phyloP scores from a whole-genome alignment of 2,329 filamentous ascomycete species.

The Coniochaeta sp. region DNA sequence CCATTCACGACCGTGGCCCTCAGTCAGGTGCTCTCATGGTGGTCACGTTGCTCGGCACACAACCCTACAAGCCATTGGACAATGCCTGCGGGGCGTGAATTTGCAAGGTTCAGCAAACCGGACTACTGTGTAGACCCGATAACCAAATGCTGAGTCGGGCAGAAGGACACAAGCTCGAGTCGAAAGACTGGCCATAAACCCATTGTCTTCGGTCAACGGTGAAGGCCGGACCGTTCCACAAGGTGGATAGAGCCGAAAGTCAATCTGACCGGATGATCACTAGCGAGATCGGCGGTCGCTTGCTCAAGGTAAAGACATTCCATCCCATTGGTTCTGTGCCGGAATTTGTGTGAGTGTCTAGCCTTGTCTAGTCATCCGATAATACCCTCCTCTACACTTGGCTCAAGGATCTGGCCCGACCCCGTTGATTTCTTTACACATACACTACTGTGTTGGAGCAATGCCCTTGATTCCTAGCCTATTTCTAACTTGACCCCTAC shows the following conservation, averaged over 20 bases:
- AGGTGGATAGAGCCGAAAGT: neutral
- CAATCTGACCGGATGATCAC: neutral
- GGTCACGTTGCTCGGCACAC: constrained; percentile 5
- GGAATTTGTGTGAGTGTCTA: neutral
- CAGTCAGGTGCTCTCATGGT: constrained; percentile 4
- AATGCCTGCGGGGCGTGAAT: neutral
- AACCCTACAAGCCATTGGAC: neutral
- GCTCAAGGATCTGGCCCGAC: neutral
- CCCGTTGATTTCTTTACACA: neutral
- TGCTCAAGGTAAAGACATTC: neutral
- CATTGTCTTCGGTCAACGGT: constrained; percentile 1
- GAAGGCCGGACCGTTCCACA: neutral
- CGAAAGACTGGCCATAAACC: neutral
- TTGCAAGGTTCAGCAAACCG: neutral
- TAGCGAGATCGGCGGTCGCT: neutral
- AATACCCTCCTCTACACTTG: neutral
- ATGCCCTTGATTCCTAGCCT: too few relatives aligned
- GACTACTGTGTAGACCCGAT: too few relatives aligned
- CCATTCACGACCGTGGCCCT: constrained; percentile 1
- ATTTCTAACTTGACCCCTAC: too few relatives aligned
- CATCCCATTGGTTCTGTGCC: neutral
- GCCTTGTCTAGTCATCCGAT: neutral
- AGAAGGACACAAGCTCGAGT: neutral
- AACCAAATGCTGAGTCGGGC: too few relatives aligned
- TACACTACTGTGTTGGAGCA: too few relatives aligned